Evolutionary conservation across 768 basidiomycete genomes (phyloP), one percentile per base, ranked within the genome.

Genomic region (Tricholoma bakamatsutake): DNA sequence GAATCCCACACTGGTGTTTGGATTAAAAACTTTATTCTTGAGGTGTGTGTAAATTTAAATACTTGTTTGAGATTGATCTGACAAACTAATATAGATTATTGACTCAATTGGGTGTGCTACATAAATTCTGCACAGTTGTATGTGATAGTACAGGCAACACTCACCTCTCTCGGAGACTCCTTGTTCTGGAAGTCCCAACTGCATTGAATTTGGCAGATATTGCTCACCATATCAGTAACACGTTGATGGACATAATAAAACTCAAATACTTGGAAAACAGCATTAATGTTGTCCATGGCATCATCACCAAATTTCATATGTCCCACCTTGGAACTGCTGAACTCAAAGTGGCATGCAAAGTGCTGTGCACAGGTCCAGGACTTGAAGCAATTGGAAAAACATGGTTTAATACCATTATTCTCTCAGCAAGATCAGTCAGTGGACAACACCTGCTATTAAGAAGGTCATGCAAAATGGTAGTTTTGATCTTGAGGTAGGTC

Each of bases 1-100:
- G 65, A 64, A 35, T 63, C 64, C 13, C 68, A 71, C 61, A 68
- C 67, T 9, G 64, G 52, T 17, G 53, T 61, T 47, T 64, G 71
- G 62, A 61, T 67, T 28, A 55, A 53, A 33, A 49, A 35, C 12
- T 49, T 51, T 35, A 34, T 57, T 12, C 43, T 57, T n/a, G 52
- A 57, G 45, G 56, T 57, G 31, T 13, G 45, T 51, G 21, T 51
- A 17, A n/a, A 13, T 52, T 10, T 24, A 24, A 24, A 27, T 33
- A 43, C 17, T 10, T 43, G 42, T 28, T 24, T 46, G 24, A 12
- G 5, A 46, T 46, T 11, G 18, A 43, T 43, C 8, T 21, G 17
- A 43, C 8, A 7, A 10, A 5, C 42, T 43, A 9, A 18, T 43
- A 24, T 46, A 66, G 64, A 31, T 52, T 13, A 54, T 62, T 15